These are phyloP conservation scores for Termitomyces sp. DNA, from an alignment of 768 basidiomycete genomes.

Conservation along the genomic window DNA sequence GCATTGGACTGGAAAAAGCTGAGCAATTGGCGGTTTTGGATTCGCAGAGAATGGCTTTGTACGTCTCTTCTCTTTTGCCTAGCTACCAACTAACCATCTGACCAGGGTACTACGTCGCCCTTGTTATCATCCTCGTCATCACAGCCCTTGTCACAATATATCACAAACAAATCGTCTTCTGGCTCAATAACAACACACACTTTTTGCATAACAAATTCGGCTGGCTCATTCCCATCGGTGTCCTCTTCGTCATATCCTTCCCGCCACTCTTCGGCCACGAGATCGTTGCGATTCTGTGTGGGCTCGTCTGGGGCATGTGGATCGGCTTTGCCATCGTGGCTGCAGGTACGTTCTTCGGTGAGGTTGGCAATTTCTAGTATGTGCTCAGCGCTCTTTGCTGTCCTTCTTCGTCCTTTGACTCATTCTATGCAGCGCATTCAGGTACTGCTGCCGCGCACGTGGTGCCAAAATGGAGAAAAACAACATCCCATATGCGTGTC, in stretches of 20 bases:
- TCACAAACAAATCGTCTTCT: slow-evolving; percentile 67
- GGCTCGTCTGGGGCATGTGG: slow-evolving; percentile 88
- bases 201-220: slow-evolving; percentile 40
- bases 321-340: slow-evolving; percentile 82
- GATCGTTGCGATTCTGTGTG: slow-evolving; percentile 83
- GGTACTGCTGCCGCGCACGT: slow-evolving; percentile 67
- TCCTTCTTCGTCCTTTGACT: too few species aligned
- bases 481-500: slow-evolving; percentile 54
- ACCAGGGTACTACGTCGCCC: slow-evolving; percentile 47
- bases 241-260: slow-evolving; percentile 82
- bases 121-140: slow-evolving; percentile 41
- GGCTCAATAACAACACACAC: slow-evolving; percentile 60
- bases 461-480: slow-evolving; percentile 69
- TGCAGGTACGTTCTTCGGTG: slow-evolving; percentile 79
- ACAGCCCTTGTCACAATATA: slow-evolving; percentile 53
- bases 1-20: slow-evolving; percentile 43
- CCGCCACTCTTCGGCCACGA: slow-evolving; percentile 93
- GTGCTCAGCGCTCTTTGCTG: slow-evolving; percentile 14
- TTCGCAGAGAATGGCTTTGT: slow-evolving; percentile 55
- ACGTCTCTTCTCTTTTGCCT: slow-evolving; percentile 18
- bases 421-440: slow-evolving; percentile 58
- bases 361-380: slow-evolving; percentile 85
- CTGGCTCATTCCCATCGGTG: slow-evolving; percentile 48
- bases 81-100: neutral
- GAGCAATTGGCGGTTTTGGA: slow-evolving; percentile 43